Base-by-base conservation (phyloP, 345 rosid species). In the Citropsis articulata region DNA sequence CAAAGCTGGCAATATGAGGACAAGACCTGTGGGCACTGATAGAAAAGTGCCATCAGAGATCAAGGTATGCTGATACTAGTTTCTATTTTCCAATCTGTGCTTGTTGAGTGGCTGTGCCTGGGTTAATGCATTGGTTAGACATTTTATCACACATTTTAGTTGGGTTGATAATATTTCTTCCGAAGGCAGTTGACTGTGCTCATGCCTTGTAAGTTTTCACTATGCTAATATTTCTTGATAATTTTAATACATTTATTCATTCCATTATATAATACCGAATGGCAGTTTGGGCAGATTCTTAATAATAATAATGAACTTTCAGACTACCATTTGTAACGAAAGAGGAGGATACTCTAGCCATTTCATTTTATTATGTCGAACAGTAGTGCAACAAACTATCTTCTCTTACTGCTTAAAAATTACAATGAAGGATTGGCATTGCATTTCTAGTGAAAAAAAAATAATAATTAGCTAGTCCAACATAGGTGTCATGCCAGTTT, bases 51-150 rank as follows among this genome's bases (percentile, higher is more conserved):
- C 68, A 38, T 84, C 80, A 50, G 36, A 75, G 71, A 38, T 78
- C 59, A 79, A 82, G 90, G 96, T 90, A 84, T 60, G 82, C 38
- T 59, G 61, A 61, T 68, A 77, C 69, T 75, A 67, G 66, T 55
- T 64, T 33, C 33, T 28, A 40, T 12, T 56, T 56, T 67, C 69
- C 56, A 25, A 35, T 25, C 42, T 35, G 64, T 67, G 64, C 53
- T 35, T 19, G 66, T 56, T 75, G 71, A 66, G 45, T 60, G 69
- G 38, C 24, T 31, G 36, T 2, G 50, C 50, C 50, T 45, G 48
- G 48, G 35, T 64, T 48, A 27, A 30, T 75, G 33, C n/a, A 63
- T 66, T n/a, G 27, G 22, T n/a, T 13, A 42, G 55, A 9, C 64
- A 31, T 28, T 42, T 25, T 33, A 38, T 63, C 22, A 75, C 21